These are phyloP conservation scores for Firmiana major DNA, from an alignment of 345 rosid genomes.

Conservation along the genomic window DNA sequence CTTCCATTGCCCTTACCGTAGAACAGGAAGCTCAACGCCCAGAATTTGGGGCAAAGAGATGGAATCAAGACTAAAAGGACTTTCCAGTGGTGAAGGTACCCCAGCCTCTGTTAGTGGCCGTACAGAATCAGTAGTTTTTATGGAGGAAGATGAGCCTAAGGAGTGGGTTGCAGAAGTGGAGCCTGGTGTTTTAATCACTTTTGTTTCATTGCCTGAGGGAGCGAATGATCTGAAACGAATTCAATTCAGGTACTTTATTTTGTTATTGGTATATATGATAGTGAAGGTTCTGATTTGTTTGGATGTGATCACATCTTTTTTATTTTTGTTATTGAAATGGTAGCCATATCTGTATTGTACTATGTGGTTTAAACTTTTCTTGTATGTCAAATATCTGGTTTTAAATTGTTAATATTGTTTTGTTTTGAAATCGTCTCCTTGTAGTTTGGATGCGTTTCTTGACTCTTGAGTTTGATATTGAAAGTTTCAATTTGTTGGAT, in stretches of 20 bases:
- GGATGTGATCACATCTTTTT: conserved; percentile 1
- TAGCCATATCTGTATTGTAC: not conserved
- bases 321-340: not conserved
- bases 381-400: not conserved
- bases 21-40: conserved; percentile 68
- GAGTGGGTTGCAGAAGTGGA: conserved; percentile 99
- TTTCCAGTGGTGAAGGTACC: conserved; percentile 90
- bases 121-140: conserved; percentile 67
- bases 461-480: conserved; percentile 2
- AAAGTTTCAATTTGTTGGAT: conserved; percentile 11
- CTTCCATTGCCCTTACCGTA: conserved; percentile 62
- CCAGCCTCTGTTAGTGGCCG: conserved; percentile 83
- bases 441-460: not conserved
- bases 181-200: conserved; percentile 95
- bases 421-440: conserved; percentile 7
- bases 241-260: conserved; percentile 72
- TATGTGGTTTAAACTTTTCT: conserved; percentile 3
- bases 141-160: conserved; percentile 91
- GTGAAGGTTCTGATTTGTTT: conserved; percentile 19
- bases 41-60: conserved; percentile 70
- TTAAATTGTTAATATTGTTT: not conserved
- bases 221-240: conserved; percentile 93
- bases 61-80: conserved; percentile 75
- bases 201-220: conserved; percentile 81
- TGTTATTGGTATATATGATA: conserved; percentile 8